Evolutionary conservation across 495 filamentous ascomycete species (phyloP), one percentile per base, ranked within the genome.

Genomic region (Penicillium fimorum): DNA sequence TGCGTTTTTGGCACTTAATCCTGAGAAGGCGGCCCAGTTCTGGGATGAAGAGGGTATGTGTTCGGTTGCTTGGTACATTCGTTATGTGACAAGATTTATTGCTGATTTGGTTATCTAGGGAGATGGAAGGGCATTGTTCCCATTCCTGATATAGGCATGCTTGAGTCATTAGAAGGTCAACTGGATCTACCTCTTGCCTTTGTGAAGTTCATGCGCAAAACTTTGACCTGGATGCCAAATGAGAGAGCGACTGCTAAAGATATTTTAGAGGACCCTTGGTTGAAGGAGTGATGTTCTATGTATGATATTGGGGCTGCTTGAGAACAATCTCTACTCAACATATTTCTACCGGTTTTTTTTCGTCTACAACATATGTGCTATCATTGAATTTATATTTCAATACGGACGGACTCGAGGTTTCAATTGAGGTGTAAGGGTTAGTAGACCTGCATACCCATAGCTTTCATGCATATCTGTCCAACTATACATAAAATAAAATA

Each of bases 191-290:
- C 64, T 13, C 53, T 61, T 17, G 55, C 53, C 32, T 76, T 76
- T 50, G 58, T 76, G 17, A 57, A 56, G 5, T 74, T 76, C 44
- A 50, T 72, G 38, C 56, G 64, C 37, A 70, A 56, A 47, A 62
- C 70, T 47, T 59, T 77, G 12, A 64, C 64, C 15, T 77, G 73
- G 73, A 40, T 62, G 22, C 73, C 73, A 22, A 69, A 70, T 40
- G 45, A 72, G n/a, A 66, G 71, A 60, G 55, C 62, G 25, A 73
- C 71, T 12, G 74, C 73, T 17, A 68, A 58, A 51, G 72, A 75
- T 47, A 65, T 75, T 35, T 54, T 71, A n/a, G 35, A 71, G 29
- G 65, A 76, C 50, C 73, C 68, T 56, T 70, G 68, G 66, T 49
- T 70, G 18, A 59, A 50, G 17, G 12, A 13, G 4, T 48, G 8